Percentiles rank a stretch among this genome's conserved stretches.
Evolutionary conservation across 345 rosid species (phyloP).

Genomic region (Acer saccharum): DNA sequence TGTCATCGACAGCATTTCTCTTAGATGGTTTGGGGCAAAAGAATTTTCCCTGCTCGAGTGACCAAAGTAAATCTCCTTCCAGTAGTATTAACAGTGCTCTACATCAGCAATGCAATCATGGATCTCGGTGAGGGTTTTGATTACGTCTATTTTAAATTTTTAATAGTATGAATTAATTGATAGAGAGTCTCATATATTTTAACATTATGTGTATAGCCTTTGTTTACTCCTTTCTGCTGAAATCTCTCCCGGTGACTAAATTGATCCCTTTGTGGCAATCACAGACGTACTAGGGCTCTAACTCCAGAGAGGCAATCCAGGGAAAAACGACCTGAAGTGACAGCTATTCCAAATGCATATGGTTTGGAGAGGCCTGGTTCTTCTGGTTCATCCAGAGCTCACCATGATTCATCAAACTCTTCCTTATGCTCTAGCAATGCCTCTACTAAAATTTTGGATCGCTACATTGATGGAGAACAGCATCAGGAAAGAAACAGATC

Average conservation of each 20-base stretch:
- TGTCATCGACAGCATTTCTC: constrained; percentile 69
- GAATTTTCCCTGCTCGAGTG: constrained; percentile 36
- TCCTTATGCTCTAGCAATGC: constrained; percentile 68
- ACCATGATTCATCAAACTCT: constrained; percentile 63
- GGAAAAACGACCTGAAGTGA: constrained; percentile 46
- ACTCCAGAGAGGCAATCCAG: constrained; percentile 62
- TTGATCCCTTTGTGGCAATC: constrained; percentile 15
- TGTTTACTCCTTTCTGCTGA: not conserved
- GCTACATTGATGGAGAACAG: constrained; percentile 95
- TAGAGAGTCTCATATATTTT: not conserved
- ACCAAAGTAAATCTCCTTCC: constrained; percentile 47
- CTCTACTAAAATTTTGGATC: constrained; percentile 82
- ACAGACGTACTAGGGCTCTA: constrained; percentile 40
- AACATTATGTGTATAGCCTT: constrained; percentile 4
- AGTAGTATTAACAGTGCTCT: constrained; percentile 25
- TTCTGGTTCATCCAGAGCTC: constrained; percentile 43
- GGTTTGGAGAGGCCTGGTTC: constrained; percentile 39
- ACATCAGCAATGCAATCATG: constrained; percentile 40
- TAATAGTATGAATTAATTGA: not conserved
- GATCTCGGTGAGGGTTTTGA: constrained; percentile 49
- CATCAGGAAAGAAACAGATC: constrained; percentile 56
- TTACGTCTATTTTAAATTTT: not conserved
- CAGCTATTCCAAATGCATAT: constrained; percentile 27
- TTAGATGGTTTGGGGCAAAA: constrained; percentile 47
- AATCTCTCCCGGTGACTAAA: constrained; percentile 6